A percentile compares a stretch with the other conserved stretches of the same genome.
phyloP scores from a whole-genome alignment of 2,329 filamentous ascomycete species.

The Ceratocystis destructans region DNA sequence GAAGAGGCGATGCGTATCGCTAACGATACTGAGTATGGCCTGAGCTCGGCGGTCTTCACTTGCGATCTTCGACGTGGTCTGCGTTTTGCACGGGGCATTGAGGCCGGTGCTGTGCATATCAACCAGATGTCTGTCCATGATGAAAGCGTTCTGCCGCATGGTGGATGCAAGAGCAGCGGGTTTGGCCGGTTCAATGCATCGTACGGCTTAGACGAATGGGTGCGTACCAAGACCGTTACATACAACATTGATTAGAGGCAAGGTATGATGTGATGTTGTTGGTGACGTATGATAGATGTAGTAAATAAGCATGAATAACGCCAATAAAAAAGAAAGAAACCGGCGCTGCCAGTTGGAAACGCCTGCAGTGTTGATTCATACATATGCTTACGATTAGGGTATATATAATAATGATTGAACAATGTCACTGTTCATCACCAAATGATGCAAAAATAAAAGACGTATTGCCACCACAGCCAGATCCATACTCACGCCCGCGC shows the following conservation, averaged over 20 bases:
- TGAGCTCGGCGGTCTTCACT: constrained; percentile 60
- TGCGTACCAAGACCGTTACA: constrained; percentile 50
- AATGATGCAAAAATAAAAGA: not conserved
- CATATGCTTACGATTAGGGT: constrained; percentile 7
- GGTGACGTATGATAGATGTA: not conserved
- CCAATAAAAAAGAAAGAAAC: not conserved
- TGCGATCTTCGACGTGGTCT: constrained; percentile 47
- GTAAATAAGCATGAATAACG: not conserved
- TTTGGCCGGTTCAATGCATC: constrained; percentile 47
- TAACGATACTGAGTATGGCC: constrained; percentile 71
- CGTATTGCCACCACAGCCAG: not conserved
- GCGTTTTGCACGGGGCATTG: constrained; percentile 46
- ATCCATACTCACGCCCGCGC: not conserved
- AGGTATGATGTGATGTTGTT: not conserved
- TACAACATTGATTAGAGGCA: constrained; percentile 22
- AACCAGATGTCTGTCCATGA: constrained; percentile 55
- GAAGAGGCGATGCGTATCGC: constrained; percentile 60
- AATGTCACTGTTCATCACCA: not conserved
- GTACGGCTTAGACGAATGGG: constrained; percentile 45
- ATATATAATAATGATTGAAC: not conserved
- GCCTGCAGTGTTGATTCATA: not conserved
- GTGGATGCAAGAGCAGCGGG: constrained; percentile 50
- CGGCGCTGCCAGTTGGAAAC: not conserved
- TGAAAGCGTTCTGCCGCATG: constrained; percentile 49
- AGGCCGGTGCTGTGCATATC: constrained; percentile 55